Evolutionary conservation across 768 basidiomycete species (phyloP).

Genomic region (Amyloporia xantha): DNA sequence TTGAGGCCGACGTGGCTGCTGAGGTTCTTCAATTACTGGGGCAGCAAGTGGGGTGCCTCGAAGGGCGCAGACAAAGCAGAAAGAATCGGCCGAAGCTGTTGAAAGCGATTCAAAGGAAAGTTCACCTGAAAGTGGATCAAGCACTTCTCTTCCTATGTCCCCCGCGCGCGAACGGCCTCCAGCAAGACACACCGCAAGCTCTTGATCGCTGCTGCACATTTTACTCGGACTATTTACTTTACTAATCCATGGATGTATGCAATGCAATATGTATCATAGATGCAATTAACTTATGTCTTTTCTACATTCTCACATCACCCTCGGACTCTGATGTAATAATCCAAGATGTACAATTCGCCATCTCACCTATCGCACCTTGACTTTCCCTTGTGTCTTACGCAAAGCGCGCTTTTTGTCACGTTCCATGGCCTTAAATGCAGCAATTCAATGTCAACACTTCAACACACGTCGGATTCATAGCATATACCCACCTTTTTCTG

Average conservation of each 20-base stretch:
- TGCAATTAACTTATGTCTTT: background rate
- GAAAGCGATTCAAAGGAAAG: slow-evolving; percentile 2
- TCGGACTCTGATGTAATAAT: slow-evolving; percentile 8
- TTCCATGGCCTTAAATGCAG: slow-evolving; percentile 46
- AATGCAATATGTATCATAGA: slow-evolving; percentile 11
- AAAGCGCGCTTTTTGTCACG: slow-evolving; percentile 70
- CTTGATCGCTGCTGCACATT: background rate
- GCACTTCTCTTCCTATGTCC: slow-evolving; percentile 7
- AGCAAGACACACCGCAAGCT: background rate
- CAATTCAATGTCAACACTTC: background rate
- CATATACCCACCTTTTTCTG: slow-evolving; percentile 64
- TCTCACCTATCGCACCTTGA: slow-evolving; percentile 20
- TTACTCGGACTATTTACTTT: background rate
- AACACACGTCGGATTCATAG: slow-evolving; percentile 3
- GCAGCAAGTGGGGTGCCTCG: slow-evolving; percentile 44
- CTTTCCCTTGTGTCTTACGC: slow-evolving; percentile 65
- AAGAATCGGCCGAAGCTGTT: background rate
- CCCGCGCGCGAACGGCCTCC: background rate
- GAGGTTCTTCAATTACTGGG: slow-evolving; percentile 73
- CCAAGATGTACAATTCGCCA: no score
- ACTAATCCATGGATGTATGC: slow-evolving; percentile 6
- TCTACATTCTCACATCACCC: background rate
- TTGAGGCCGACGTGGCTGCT: slow-evolving; percentile 76
- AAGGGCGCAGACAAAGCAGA: slow-evolving; percentile 10
- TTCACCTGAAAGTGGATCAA: slow-evolving; percentile 2